These are phyloP conservation scores for Daldinia vernicosa DNA, from an alignment of 495 filamentous ascomycete genomes.

Conservation along the genomic window DNA sequence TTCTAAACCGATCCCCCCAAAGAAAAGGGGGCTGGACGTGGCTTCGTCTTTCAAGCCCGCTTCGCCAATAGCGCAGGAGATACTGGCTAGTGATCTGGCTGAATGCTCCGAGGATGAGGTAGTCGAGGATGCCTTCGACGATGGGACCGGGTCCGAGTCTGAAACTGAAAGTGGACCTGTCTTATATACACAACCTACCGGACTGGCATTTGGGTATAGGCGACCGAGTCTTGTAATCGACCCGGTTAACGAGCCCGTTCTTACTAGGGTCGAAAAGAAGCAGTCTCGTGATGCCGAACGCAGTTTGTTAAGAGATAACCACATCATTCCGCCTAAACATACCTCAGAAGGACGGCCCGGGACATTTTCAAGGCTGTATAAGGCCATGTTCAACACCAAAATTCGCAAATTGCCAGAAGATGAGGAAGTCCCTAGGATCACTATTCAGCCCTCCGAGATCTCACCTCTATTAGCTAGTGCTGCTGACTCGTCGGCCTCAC, in stretches of 20 bases:
- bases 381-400: constrained; percentile 57
- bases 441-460: constrained; percentile 50
- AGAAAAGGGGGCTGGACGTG: constrained; percentile 26
- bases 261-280: constrained; percentile 69
- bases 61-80: constrained; percentile 72
- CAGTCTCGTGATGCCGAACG: constrained; percentile 76
- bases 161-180: constrained; percentile 64
- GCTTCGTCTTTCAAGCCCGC: constrained; percentile 60
- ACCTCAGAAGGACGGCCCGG: constrained; percentile 35
- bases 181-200: constrained; percentile 73
- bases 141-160: constrained; percentile 50
- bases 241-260: constrained; percentile 57
- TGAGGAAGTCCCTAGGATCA: constrained; percentile 48
- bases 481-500: constrained; percentile 25
- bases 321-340: constrained; percentile 73
- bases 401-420: constrained; percentile 42
- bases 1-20: constrained; percentile 35
- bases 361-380: constrained; percentile 48
- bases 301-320: constrained; percentile 78
- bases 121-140: constrained; percentile 50
- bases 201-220: constrained; percentile 68
- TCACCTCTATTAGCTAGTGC: constrained; percentile 49
- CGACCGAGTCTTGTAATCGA: constrained; percentile 53
- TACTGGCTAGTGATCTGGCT: constrained; percentile 75
- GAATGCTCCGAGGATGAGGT: constrained; percentile 63